Percentiles rank a stretch among this genome's conserved stretches.
These are phyloP conservation scores for Trichosanthes truncata DNA, from an alignment of 306 rosid genomes.

Conservation along the genomic window DNA sequence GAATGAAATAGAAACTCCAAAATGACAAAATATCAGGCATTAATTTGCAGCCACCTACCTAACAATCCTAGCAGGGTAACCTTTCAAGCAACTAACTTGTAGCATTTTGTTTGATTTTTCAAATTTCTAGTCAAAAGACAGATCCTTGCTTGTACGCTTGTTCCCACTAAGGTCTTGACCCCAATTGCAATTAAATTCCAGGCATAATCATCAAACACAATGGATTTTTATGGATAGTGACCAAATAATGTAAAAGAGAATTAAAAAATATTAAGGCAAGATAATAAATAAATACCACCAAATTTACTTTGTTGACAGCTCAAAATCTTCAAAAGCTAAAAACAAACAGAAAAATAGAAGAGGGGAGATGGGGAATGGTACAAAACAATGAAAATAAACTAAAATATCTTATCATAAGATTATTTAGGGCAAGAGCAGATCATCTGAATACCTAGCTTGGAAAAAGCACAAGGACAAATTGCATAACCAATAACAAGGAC, in stretches of 20 bases:
- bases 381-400: not conserved
- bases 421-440: not conserved
- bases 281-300: not conserved
- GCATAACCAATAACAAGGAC: not conserved
- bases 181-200: conserved; percentile 37
- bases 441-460: not conserved
- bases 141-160: conserved; percentile 42
- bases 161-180: conserved; percentile 73
- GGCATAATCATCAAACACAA: not conserved
- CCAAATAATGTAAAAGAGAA: not conserved
- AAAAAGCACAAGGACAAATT: not conserved
- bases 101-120: conserved; percentile 52
- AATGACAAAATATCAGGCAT: not conserved
- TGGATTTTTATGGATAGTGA: not conserved
- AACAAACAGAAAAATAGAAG: not conserved
- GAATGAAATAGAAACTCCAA: not conserved
- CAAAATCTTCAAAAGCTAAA: not conserved
- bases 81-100: conserved; percentile 48
- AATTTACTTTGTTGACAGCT: not conserved
- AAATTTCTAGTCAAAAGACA: conserved; percentile 66
- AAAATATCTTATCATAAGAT: not conserved
- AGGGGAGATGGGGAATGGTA: not conserved
- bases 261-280: not conserved
- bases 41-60: conserved; percentile 31
- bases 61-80: conserved; percentile 72